These are phyloP conservation scores for Diaporthe australafricana DNA, from an alignment of 2,329 filamentous ascomycete species.

Conservation along the genomic window DNA sequence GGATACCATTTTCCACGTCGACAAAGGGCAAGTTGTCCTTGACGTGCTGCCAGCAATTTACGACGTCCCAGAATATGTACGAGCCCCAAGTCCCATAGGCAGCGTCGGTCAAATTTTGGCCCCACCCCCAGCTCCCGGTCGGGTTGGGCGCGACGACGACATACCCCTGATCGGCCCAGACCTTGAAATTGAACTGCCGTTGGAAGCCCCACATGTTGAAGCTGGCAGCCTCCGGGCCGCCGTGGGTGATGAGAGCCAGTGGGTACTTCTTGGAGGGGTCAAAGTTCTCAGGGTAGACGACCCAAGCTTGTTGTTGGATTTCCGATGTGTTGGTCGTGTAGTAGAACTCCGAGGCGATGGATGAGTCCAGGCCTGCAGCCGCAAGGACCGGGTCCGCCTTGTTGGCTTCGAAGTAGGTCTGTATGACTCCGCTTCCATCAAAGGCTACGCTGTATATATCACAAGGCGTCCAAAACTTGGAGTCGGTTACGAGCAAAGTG, in stretches of 20 bases:
- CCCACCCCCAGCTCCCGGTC: neutral
- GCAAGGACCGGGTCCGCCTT: slow-evolving; percentile 3
- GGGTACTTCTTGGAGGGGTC: slow-evolving; percentile 11
- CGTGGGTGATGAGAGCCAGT: slow-evolving; percentile 7
- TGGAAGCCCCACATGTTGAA: slow-evolving; percentile 10
- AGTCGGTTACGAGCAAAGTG: slow-evolving; percentile 6
- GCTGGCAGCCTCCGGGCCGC: neutral
- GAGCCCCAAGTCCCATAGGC: neutral
- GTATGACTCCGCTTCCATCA: neutral
- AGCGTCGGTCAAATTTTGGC: slow-evolving; percentile 7
- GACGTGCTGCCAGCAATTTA: neutral
- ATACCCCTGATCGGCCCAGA: slow-evolving; percentile 16
- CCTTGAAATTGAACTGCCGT: slow-evolving; percentile 15
- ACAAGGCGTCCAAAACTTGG: slow-evolving; percentile 10
- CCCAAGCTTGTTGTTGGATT: neutral
- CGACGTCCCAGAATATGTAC: neutral
- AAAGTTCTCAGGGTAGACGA: neutral
- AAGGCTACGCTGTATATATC: slow-evolving; percentile 7
- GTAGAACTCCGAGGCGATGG: slow-evolving; percentile 15
- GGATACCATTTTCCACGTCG: neutral
- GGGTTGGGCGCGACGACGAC: slow-evolving; percentile 13
- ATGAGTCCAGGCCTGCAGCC: neutral
- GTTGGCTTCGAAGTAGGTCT: slow-evolving; percentile 2
- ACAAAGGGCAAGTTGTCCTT: neutral
- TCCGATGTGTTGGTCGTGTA: slow-evolving; percentile 18